A percentile compares a stretch with the other conserved stretches of the same genome.
Conservation (phyloP, 2,329 filamentous ascomycete genomes). For the Penicillium sp. region DNA sequence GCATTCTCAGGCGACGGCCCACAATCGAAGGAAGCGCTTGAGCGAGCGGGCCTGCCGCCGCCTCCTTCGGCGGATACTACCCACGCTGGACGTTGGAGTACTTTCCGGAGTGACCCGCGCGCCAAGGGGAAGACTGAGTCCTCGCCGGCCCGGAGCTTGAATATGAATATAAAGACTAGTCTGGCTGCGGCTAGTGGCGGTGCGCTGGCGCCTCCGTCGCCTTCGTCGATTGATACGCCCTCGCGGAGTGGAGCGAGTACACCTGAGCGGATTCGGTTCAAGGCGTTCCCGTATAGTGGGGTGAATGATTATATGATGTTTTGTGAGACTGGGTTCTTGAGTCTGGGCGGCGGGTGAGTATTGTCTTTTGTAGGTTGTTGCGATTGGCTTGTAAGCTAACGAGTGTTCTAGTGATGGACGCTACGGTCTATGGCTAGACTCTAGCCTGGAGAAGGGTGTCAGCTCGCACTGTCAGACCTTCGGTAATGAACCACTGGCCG, state of each 20-base stretch:
- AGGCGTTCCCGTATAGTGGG: conserved; percentile 93
- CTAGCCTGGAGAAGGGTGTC: conserved; percentile 78
- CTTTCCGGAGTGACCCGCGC: conserved; percentile 46
- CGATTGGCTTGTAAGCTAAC: background rate
- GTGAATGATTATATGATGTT: conserved; percentile 97
- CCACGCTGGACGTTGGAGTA: conserved; percentile 62
- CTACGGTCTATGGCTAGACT: conserved; percentile 92
- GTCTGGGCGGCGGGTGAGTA: conserved; percentile 74
- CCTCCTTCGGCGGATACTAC: conserved; percentile 70
- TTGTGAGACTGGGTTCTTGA: conserved; percentile 82
- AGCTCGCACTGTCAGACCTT: conserved; percentile 87
- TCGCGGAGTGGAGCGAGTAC: conserved; percentile 55
- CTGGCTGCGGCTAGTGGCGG: conserved; percentile 28
- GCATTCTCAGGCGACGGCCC: conserved; percentile 16
- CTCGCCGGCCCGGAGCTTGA: conserved; percentile 24
- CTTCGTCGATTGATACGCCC: conserved; percentile 23
- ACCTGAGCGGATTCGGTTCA: conserved; percentile 83
- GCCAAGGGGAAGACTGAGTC: conserved; percentile 20
- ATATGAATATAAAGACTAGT: conserved; percentile 29
- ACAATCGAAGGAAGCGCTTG: conserved; percentile 46
- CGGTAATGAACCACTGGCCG: conserved; percentile 89
- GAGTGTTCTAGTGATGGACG: conserved; percentile 64
- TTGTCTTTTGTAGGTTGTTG: background rate
- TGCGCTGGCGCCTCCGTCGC: conserved; percentile 28
- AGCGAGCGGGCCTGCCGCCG: conserved; percentile 63